phyloP scores from a whole-genome alignment of 2,329 filamentous ascomycete genomes.

The Colletotrichum karsti region DNA sequence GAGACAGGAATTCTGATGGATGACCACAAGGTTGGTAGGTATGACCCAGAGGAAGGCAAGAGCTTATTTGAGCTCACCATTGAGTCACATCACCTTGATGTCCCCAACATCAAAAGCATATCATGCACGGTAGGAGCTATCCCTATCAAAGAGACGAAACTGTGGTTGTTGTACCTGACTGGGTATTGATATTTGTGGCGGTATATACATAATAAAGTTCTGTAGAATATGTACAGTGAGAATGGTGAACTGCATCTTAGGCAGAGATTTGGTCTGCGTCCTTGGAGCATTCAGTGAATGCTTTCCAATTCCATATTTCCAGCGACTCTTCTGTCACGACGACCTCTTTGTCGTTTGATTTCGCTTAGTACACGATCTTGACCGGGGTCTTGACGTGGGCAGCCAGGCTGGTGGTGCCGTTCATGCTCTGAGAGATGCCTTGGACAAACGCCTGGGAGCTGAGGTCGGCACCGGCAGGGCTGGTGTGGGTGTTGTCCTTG shows the following conservation, averaged over 20 bases:
- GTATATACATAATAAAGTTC: background rate
- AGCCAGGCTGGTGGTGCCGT: slow-evolving; percentile 37
- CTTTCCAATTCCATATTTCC: too few species aligned
- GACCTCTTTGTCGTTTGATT: background rate
- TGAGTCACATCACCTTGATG: too few species aligned
- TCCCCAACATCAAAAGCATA: too few species aligned
- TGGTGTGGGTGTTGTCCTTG: slow-evolving; percentile 71
- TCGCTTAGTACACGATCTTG: slow-evolving; percentile 23
- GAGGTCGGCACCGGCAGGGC: slow-evolving; percentile 59
- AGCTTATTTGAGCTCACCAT: too few species aligned
- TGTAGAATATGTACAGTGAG: background rate
- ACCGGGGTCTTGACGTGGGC: slow-evolving; percentile 34
- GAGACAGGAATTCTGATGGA: background rate
- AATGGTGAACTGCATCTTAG: too few species aligned
- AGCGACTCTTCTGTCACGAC: background rate
- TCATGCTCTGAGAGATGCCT: slow-evolving; percentile 38
- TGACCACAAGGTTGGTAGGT: too few species aligned
- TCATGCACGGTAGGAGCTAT: too few species aligned
- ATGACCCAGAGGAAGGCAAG: too few species aligned
- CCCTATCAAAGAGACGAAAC: too few species aligned
- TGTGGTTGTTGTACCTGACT: too few species aligned
- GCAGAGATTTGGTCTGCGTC: too few species aligned
- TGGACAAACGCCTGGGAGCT: slow-evolving; percentile 61
- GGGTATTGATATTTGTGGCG: background rate
- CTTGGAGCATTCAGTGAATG: too few species aligned